phyloP scores from a whole-genome alignment of 495 filamentous ascomycete genomes.

The Annulohypoxylon nitens region DNA sequence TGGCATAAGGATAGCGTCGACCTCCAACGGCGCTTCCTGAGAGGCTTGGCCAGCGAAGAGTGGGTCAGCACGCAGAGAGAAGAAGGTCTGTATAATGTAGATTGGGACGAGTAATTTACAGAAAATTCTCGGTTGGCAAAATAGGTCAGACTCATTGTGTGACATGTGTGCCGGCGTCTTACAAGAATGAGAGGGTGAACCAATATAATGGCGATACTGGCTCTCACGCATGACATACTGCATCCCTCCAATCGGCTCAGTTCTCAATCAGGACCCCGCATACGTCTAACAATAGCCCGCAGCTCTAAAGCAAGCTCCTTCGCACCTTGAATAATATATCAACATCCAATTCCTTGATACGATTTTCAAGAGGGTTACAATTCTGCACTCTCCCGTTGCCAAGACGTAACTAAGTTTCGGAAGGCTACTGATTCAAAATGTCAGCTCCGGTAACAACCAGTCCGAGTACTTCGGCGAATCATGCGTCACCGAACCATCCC shows the following conservation, averaged over 20 bases:
- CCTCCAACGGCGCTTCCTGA: constrained; percentile 73
- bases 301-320: constrained; percentile 35
- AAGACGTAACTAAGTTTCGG: constrained; percentile 22
- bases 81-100: constrained; percentile 64
- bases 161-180: constrained; percentile 9
- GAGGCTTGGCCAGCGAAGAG: constrained; percentile 76
- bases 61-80: constrained; percentile 79
- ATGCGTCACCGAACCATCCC: constrained; percentile 25
- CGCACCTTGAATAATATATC: constrained; percentile 24
- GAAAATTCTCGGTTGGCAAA: neutral
- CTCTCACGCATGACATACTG: constrained; percentile 40
- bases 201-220: constrained; percentile 24
- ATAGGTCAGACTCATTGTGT: constrained; percentile 38
- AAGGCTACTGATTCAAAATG: constrained; percentile 26
- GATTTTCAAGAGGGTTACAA: constrained; percentile 26
- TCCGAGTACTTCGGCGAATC: constrained; percentile 27
- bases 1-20: constrained; percentile 80
- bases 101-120: constrained; percentile 55
- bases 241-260: constrained; percentile 46
- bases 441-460: constrained; percentile 28
- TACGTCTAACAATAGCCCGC: constrained; percentile 37
- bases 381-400: constrained; percentile 29
- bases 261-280: constrained; percentile 38
- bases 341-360: constrained; percentile 26
- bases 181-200: constrained; percentile 23